A percentile compares a stretch with the other conserved stretches of the same genome.
phyloP scores from a whole-genome alignment of 108 stramenopile species.

The Skeletonema marinoi region DNA sequence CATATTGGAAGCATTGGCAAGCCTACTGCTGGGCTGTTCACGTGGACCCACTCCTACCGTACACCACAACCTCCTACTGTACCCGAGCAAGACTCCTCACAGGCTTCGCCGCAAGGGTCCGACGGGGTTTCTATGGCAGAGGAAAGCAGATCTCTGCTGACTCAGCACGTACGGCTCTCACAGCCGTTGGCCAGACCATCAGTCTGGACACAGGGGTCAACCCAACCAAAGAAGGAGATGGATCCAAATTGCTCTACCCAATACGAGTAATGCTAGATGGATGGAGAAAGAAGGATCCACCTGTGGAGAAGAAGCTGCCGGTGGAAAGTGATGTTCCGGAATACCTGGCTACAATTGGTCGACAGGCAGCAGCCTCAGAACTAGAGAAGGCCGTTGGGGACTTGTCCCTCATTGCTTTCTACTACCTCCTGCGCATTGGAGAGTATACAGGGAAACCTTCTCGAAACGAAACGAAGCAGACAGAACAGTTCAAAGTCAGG shows the following conservation, averaged over 20 bases:
- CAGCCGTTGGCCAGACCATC: slow-evolving; percentile 15
- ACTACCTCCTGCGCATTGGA: slow-evolving; percentile 7
- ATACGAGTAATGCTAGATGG: background rate
- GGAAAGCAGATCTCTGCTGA: background rate
- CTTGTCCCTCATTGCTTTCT: background rate
- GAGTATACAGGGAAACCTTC: background rate
- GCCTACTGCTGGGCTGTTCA: background rate
- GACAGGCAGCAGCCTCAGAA: background rate
- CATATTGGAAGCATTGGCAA: slow-evolving; percentile 16
- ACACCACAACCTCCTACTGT: background rate
- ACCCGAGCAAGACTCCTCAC: background rate
- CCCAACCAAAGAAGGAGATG: background rate
- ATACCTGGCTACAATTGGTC: background rate
- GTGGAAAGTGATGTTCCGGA: background rate
- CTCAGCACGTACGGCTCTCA: slow-evolving; percentile 3
- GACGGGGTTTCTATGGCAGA: background rate
- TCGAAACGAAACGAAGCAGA: background rate
- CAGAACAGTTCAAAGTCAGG: background rate
- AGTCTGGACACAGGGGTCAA: slow-evolving; percentile 2
- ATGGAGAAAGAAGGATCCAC: background rate
- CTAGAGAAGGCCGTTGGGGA: background rate
- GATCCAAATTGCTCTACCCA: background rate
- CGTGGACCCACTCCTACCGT: slow-evolving; percentile 11
- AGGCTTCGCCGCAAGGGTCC: background rate
- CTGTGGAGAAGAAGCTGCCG: background rate